Base-by-base conservation (phyloP, 768 basidiomycete species). In the Vararia minispora region DNA sequence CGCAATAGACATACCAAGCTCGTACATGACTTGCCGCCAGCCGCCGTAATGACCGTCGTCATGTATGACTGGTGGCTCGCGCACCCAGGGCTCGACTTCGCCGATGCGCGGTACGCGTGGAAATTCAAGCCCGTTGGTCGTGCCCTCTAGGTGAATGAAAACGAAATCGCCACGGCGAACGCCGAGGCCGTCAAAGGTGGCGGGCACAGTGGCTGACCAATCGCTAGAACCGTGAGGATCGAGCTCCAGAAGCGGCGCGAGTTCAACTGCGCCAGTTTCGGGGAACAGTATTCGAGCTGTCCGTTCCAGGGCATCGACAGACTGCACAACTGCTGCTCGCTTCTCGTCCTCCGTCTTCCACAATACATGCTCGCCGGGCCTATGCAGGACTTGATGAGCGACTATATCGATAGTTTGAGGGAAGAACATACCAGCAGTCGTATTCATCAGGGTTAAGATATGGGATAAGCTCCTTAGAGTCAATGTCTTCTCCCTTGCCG, bases 351-450 rank as follows among this genome's bases (percentile, higher is more conserved):
- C 90, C 24, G 66, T 73, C 50, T 80, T 80, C 77, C 84, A 90
- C 13, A 89, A 48, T 11, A 92, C 81, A 57, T 87, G 78, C 52
- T 97, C 89, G 13, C 91, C 91, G 5, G 91, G 91, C 88, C 87
- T 89, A 37, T 14, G n/a, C 11, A 45, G 21, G 26, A 7, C 8
- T 7, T 23, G 1, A 16, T 17, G 31, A 45, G 25, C 43, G 38
- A 12, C 9, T 17, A 28, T 11, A 23, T 10, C 7, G 13, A 21
- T 10, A 14, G 17, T 31, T 6, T 6, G 24, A 28, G 28, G 9
- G 10, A 14, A 13, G 1, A 21, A 57, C 79, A 51, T 47, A 85
- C 84, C 85, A 91, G 56, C 80, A 87, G 54, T 89, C 91, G 55
- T 85, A 87, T 59, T 95, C 91, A 56, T 94, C 91, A 8, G 88